Evolutionary conservation across 2,329 filamentous ascomycete species (phyloP), one percentile per base, ranked within the genome.

Genomic region (Fusarium denticulatum): DNA sequence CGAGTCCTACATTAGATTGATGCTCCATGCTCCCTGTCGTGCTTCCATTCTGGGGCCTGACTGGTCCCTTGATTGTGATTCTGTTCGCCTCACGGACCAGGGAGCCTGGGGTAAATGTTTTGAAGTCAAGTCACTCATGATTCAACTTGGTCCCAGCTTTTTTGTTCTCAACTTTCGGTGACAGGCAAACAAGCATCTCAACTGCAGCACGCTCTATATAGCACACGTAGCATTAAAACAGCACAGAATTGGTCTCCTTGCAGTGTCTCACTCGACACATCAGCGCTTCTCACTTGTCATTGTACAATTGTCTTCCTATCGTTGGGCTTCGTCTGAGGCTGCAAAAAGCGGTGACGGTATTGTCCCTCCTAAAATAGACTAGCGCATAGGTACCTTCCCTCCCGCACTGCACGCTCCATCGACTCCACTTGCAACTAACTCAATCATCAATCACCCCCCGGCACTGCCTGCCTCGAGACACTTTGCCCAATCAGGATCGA

Each of bases 281-380:
- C 42, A 67, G 39, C 37, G 47, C 43, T 60, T 60, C 52, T 46
- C 32, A 42, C 39, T 55, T 66, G 30, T 46, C 36, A 42, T 15
- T 34, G 49, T 72, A 72, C 50, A 55, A 53, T 64, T 55, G 57
- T 72, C 45, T 37, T 62, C 37, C 53, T 52, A n/a, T 63, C 43
- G 64, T 74, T 70, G 68, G 68, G 68, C 64, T 58, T 69, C 45
- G 32, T 58, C 65, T 56, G 37, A 71, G 57, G 67, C 67, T 74
- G 56, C 76, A 78, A 78, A 78, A 64, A 78, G 76, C 76, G 76
- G 76, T 78, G 76, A 78, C 76, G 75, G 65, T 64, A 53, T 62
- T 68, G 59, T 72, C 53, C 50, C 53, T 60, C 67, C 62, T 55
- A 62, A 67, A 71, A 26, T 45, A 60, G 72, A 26, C 46, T 78